A percentile compares a stretch with the other conserved stretches of the same genome.
These are phyloP conservation scores for Clavispora carvajalis DNA, from an alignment of 805 yeast species.

Conservation along the genomic window DNA sequence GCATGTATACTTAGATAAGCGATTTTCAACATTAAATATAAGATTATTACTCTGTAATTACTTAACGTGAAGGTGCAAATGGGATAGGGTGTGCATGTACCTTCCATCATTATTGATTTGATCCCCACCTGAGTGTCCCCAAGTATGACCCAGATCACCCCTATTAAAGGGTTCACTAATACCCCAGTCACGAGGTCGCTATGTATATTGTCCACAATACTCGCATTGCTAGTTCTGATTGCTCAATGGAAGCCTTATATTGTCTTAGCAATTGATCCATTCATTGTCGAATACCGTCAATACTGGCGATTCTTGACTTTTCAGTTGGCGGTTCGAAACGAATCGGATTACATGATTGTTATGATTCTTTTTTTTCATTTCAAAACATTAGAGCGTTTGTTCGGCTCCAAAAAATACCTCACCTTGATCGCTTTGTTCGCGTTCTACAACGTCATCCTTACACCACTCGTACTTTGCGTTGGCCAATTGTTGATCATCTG, in stretches of 20 bases:
- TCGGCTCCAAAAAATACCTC: conserved; percentile 51
- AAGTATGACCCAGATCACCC: conserved; percentile 35
- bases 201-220: conserved; percentile 27
- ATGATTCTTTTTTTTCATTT: conserved; percentile 45
- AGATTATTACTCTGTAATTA: not conserved
- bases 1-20: conserved; percentile 1
- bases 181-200: conserved; percentile 40
- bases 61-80: not conserved
- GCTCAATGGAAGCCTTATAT: conserved; percentile 41
- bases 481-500: conserved; percentile 33
- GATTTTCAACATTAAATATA: not conserved
- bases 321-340: conserved; percentile 53
- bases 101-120: not conserved
- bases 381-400: conserved; percentile 52
- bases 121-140: not conserved
- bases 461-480: conserved; percentile 35
- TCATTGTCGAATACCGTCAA: conserved; percentile 48
- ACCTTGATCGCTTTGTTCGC: conserved; percentile 41
- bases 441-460: conserved; percentile 42
- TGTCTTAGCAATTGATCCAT: conserved; percentile 46
- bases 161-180: conserved; percentile 37
- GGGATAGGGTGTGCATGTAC: not conserved
- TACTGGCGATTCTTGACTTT: conserved; percentile 49
- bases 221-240: conserved; percentile 40
- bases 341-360: conserved; percentile 48